These are phyloP conservation scores for Chytriomyces sp. DNA, from an alignment of 192 early-diverging fungal genomes.

Conservation along the genomic window DNA sequence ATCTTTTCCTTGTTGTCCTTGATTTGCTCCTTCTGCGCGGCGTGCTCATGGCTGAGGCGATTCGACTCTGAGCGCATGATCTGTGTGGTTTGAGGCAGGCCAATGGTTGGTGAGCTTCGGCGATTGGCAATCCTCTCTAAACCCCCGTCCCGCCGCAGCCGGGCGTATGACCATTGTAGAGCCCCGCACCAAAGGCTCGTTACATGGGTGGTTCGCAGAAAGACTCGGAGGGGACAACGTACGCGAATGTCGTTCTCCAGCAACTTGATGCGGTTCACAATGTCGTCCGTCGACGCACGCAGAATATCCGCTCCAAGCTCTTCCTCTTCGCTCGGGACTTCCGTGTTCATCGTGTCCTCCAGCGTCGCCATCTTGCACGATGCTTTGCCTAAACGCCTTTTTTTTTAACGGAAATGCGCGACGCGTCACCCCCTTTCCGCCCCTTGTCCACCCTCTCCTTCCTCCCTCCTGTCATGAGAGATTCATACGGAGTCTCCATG, in stretches of 20 bases:
- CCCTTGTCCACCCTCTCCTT: too few relatives aligned
- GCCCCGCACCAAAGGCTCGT: conserved; percentile 4
- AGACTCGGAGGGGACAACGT: background rate
- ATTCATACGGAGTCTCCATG: too few relatives aligned
- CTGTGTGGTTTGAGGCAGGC: too few relatives aligned
- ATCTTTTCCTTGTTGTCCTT: conserved; percentile 99
- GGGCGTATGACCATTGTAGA: too few relatives aligned
- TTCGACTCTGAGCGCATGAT: conserved; percentile 89
- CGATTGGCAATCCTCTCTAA: too few relatives aligned
- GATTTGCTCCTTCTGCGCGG: conserved; percentile 84
- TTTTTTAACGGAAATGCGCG: background rate
- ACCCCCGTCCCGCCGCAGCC: too few relatives aligned
- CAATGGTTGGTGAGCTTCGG: too few relatives aligned
- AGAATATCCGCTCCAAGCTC: conserved; percentile 91
- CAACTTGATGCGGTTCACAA: conserved; percentile 85
- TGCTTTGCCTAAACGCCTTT: background rate
- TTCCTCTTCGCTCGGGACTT: conserved; percentile 47
- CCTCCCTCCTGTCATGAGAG: too few relatives aligned
- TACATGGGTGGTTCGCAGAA: background rate
- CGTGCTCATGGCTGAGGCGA: conserved; percentile 88
- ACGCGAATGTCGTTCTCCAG: conserved; percentile 98
- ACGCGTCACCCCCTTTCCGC: background rate
- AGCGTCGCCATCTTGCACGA: conserved; percentile 66
- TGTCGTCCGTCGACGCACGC: conserved; percentile 85
- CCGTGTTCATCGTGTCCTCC: conserved; percentile 72